Conservation (phyloP, 768 basidiomycete genomes). For the Podaxis carcinomalis region DNA sequence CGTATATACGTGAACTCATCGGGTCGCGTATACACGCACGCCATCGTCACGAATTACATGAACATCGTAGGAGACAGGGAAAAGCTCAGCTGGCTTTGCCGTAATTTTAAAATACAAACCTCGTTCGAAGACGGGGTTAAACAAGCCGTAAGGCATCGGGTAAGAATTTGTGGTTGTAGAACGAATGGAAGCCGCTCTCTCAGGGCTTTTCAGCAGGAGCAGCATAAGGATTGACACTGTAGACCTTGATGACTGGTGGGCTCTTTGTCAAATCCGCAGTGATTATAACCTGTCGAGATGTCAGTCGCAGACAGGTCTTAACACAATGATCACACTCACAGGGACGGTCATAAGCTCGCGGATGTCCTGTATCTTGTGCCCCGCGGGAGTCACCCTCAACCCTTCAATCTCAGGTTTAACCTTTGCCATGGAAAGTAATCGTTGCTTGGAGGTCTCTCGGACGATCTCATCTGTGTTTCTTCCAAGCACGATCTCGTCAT, state of each 20-base stretch:
- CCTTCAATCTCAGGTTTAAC: slow-evolving; percentile 81
- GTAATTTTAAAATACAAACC: slow-evolving; percentile 9
- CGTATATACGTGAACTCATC: neutral
- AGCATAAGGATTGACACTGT: slow-evolving; percentile 91
- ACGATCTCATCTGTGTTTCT: slow-evolving; percentile 35
- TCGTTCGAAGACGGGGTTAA: neutral
- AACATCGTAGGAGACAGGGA: neutral
- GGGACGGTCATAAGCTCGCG: slow-evolving; percentile 91
- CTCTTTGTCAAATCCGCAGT: slow-evolving; percentile 95
- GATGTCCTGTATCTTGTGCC: slow-evolving; percentile 96
- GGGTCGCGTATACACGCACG: neutral
- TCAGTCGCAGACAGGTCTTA: slow-evolving; percentile 7
- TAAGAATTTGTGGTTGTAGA: neutral
- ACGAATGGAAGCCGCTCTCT: neutral
- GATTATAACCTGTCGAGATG: slow-evolving; percentile 70
- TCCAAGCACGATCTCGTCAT: slow-evolving; percentile 80
- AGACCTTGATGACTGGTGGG: slow-evolving; percentile 95
- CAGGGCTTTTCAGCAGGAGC: slow-evolving; percentile 22
- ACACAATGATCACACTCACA: slow-evolving; percentile 40
- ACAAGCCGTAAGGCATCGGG: neutral
- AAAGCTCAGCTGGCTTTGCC: neutral
- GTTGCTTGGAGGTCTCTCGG: slow-evolving; percentile 71
- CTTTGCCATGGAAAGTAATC: slow-evolving; percentile 71
- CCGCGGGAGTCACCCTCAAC: slow-evolving; percentile 60
- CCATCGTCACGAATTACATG: neutral